These are phyloP conservation scores for Solanum peruvianum DNA, from an alignment of 257 asterid species.

Conservation along the genomic window DNA sequence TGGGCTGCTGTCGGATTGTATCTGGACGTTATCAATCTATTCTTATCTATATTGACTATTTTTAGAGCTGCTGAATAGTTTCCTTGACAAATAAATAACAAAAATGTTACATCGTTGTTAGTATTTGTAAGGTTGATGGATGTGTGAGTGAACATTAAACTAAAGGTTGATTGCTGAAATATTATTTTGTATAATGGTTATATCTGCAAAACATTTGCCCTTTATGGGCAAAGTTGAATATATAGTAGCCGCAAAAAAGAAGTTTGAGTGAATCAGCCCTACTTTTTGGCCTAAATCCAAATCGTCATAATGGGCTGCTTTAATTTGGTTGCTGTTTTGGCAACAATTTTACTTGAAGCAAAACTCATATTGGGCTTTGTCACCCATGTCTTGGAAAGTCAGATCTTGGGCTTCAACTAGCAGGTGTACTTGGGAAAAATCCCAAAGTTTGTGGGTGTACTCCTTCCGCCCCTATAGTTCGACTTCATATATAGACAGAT, in stretches of 20 bases:
- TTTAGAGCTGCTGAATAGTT: slow-evolving; percentile 11
- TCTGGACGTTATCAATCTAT: slow-evolving; percentile 45
- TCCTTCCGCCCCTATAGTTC: too few species aligned
- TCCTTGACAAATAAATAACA: neutral
- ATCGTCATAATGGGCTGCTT: neutral
- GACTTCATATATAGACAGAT: too few species aligned
- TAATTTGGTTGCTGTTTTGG: too few species aligned
- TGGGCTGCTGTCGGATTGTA: slow-evolving; percentile 50
- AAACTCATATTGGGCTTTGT: too few species aligned
- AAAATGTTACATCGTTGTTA: neutral
- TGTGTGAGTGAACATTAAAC: neutral
- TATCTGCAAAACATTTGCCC: neutral
- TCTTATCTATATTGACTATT: slow-evolving; percentile 15
- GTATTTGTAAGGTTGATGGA: neutral
- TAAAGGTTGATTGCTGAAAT: neutral
- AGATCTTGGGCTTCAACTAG: too few species aligned
- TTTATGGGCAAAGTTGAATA: neutral
- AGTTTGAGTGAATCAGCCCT: neutral
- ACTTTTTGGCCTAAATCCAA: neutral
- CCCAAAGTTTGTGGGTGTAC: too few species aligned
- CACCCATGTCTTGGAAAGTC: too few species aligned
- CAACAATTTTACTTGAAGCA: too few species aligned
- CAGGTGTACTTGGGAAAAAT: too few species aligned
- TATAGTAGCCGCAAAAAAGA: neutral
- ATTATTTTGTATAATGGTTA: too few species aligned